Evolutionary conservation across 2,329 filamentous ascomycete genomes (phyloP).

Genomic region (Diaporthe amygdali): DNA sequence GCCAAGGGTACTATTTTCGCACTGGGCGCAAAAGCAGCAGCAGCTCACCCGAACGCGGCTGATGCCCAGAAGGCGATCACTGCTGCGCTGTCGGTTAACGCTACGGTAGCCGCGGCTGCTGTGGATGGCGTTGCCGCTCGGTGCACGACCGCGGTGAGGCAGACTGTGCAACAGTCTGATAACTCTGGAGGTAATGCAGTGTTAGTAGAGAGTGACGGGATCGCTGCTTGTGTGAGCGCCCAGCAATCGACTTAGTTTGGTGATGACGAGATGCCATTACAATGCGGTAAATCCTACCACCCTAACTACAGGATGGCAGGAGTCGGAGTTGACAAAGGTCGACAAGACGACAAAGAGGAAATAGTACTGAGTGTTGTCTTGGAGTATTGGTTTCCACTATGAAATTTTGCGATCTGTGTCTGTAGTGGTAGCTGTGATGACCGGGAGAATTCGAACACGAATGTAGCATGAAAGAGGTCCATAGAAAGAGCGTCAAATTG

Average conservation of each 20-base stretch:
- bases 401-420: no score
- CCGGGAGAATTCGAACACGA: no score
- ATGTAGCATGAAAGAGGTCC: no score
- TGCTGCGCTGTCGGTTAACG: not conserved
- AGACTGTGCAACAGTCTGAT: not conserved
- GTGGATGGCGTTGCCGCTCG: not conserved
- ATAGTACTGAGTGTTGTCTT: no score
- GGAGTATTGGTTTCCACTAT: no score
- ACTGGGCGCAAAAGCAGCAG: not conserved
- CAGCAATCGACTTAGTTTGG: not conserved
- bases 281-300: not conserved
- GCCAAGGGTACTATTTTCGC: not conserved
- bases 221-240: not conserved
- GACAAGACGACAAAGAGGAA: no score
- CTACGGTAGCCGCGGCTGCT: not conserved
- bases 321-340: no score
- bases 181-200: not conserved
- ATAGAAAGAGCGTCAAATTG: no score
- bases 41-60: not conserved
- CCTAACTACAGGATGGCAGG: no score
- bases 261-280: accelerated
- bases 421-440: no score
- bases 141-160: not conserved
- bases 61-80: not conserved
- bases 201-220: not conserved